phyloP scores from a whole-genome alignment of 208 protist species.

The Vickermania ingenoplastis region DNA sequence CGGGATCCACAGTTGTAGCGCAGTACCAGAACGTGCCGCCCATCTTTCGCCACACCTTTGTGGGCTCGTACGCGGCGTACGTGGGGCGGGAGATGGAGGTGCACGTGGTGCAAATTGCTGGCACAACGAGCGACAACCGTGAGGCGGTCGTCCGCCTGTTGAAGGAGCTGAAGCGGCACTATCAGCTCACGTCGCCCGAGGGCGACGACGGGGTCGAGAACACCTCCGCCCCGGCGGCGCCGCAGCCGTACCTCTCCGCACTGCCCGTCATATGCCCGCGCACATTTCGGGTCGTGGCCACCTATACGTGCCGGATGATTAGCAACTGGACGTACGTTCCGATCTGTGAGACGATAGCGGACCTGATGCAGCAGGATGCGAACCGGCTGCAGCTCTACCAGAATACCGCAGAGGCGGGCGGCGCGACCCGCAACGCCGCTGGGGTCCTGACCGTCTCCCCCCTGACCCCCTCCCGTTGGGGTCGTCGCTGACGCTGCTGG shows the following conservation, averaged over 20 bases:
- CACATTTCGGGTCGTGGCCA: not conserved
- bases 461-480: not conserved
- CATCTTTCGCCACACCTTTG: conserved; percentile 16
- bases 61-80: conserved; percentile 30
- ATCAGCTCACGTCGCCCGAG: not conserved
- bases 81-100: conserved; percentile 20
- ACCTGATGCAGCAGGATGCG: conserved; percentile 1
- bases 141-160: conserved; percentile 17
- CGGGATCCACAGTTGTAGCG: conserved; percentile 33
- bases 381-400: not conserved
- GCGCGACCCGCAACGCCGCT: not conserved
- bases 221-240: not conserved
- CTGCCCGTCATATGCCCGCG: not conserved
- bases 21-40: conserved; percentile 31
- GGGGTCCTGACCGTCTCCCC: not conserved
- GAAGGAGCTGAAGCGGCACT: conserved; percentile 9
- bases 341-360: not conserved
- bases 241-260: not conserved
- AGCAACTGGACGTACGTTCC: not conserved
- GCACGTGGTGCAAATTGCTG: conserved; percentile 28
- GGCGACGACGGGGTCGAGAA: not conserved
- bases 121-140: conserved; percentile 14
- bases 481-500: not conserved
- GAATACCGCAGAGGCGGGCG: not conserved
- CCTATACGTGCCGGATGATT: not conserved